A percentile compares a stretch with the other conserved stretches of the same genome.
These are phyloP conservation scores for Coniferiporia sulphurascens DNA, from an alignment of 1,284 basidiomycete species.

Conservation along the genomic window DNA sequence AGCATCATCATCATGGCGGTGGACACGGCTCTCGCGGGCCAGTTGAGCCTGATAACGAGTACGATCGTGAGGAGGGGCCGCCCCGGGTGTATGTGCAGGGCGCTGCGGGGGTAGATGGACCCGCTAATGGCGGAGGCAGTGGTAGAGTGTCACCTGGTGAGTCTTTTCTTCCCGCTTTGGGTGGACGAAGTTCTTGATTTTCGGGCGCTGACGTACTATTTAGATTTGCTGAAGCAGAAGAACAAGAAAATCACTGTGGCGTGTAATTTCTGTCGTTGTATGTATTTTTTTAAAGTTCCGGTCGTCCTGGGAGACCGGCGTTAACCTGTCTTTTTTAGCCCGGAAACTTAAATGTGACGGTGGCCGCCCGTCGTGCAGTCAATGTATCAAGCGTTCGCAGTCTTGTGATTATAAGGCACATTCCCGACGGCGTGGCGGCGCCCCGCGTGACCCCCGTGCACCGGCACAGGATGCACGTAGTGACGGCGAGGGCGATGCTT, in stretches of 20 bases:
- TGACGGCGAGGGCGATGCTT: slow-evolving; percentile 11
- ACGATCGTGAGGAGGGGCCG: slow-evolving; percentile 2
- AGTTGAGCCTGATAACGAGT: neutral
- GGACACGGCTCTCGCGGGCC: neutral
- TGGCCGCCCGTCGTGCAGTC: slow-evolving; percentile 69
- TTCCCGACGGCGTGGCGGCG: slow-evolving; percentile 60
- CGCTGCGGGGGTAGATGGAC: neutral
- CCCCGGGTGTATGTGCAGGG: neutral
- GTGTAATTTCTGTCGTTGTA: slow-evolving; percentile 82
- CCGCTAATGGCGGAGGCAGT: neutral
- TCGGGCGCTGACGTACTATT: neutral
- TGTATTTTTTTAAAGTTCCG: slow-evolving; percentile 31
- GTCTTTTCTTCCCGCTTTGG: neutral
- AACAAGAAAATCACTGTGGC: slow-evolving; percentile 18
- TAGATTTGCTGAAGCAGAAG: slow-evolving; percentile 4
- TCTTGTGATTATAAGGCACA: slow-evolving; percentile 75
- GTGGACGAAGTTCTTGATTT: neutral
- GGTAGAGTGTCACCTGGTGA: slow-evolving; percentile 3
- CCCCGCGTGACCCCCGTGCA: slow-evolving; percentile 15
- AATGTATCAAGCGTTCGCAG: slow-evolving; percentile 71
- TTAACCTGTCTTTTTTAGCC: slow-evolving; percentile 36
- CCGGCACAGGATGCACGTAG: slow-evolving; percentile 3
- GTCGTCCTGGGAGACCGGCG: neutral
- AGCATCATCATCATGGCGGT: slow-evolving; percentile 5
- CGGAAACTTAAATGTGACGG: slow-evolving; percentile 83